Base-by-base conservation (phyloP, 2,329 filamentous ascomycete genomes). In the Calonectria pseudoreteaudii region DNA sequence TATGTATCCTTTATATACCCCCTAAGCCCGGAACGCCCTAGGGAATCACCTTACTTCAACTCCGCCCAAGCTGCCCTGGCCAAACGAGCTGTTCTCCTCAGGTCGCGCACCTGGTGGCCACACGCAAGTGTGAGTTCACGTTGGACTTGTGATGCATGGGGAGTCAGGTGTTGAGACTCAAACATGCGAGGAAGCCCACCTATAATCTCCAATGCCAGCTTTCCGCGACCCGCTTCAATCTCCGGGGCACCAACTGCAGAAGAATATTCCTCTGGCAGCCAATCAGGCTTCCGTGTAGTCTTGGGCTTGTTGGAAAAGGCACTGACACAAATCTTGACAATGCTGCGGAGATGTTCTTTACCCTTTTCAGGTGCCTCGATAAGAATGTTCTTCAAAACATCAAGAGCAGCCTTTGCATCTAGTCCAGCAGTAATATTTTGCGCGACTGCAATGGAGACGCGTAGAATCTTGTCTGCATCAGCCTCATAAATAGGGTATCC, bases 51-150 rank as follows among this genome's bases (percentile, higher is more conserved):
- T 14, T 80, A 82, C 67, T 82, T 85, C 66, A 85, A 74, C 38
- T 83, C 82, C n/a, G 82, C 83, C 90, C 90, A 92, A 9, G 85
- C 86, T 66, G 83, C 84, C 68, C 89, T 86, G 5, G 90, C 89
- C 72, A 81, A 76, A 67, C 89, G 84, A 23, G 90, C 90, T 60
- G 84, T 84, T 70, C 84, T 87, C 60, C 90, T 85, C 56, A 91
- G 85, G 73, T 90, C 89, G 56, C 90, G 84, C 11, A 90, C 87
- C 8, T 83, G 81, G 75, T 91, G 89, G 2, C 90, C 90, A 65
- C 89, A 90, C 1, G 89, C 89, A 11, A 84, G 77, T 1, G 87
- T 86, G 73, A 92, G 78, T 66, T 89, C 85, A 5, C 87, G 84
- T 73, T 87, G 84, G 53, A 90, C 85, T 67, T 82, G 83, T 34